Percentiles rank a stretch among this genome's conserved stretches.
Evolutionary conservation across 2,329 filamentous ascomycete species (phyloP).

Genomic region (Colletotrichum sojae): DNA sequence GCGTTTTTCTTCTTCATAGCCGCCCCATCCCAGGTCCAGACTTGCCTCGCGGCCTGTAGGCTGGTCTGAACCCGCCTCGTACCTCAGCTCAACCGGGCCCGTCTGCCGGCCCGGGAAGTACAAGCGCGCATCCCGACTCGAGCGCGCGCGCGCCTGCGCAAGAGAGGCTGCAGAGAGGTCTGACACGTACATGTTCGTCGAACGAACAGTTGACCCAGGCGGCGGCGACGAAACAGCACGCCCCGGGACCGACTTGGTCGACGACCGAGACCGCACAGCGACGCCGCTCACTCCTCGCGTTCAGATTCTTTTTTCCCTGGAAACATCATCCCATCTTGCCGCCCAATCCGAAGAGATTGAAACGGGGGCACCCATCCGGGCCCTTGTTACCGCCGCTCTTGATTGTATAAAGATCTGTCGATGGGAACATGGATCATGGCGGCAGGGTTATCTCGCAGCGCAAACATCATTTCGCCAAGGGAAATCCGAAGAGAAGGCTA

Average conservation of each 20-base stretch:
- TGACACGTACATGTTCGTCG: constrained; percentile 7
- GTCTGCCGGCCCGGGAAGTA: constrained; percentile 9
- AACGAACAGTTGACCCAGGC: constrained; percentile 19
- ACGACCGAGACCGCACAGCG: constrained; percentile 6
- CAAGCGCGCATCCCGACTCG: constrained; percentile 6
- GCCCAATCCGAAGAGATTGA: constrained; percentile 27
- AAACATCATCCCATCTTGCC: constrained; percentile 31
- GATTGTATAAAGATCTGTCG: constrained; percentile 23
- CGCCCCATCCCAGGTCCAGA: neutral
- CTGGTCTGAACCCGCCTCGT: constrained; percentile 25
- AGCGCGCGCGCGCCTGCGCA: neutral
- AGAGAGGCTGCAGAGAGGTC: constrained; percentile 2
- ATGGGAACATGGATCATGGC: constrained; percentile 24
- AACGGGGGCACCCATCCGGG: constrained; percentile 25
- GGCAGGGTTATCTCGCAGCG: constrained; percentile 1
- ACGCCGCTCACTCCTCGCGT: constrained; percentile 32
- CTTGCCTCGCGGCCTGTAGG: constrained; percentile 27
- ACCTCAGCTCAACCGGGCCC: constrained; percentile 7
- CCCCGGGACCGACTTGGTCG: constrained; percentile 31
- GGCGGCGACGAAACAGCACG: constrained; percentile 2
- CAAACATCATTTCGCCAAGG: constrained; percentile 31
- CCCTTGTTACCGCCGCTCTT: constrained; percentile 14
- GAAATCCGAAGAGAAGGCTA: constrained; percentile 19
- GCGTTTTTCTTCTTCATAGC: neutral
- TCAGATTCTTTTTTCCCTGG: constrained; percentile 18